Evolutionary conservation across 164 flowering plant species (phyloP).

Genomic region (Chimonanthus salicifolius): DNA sequence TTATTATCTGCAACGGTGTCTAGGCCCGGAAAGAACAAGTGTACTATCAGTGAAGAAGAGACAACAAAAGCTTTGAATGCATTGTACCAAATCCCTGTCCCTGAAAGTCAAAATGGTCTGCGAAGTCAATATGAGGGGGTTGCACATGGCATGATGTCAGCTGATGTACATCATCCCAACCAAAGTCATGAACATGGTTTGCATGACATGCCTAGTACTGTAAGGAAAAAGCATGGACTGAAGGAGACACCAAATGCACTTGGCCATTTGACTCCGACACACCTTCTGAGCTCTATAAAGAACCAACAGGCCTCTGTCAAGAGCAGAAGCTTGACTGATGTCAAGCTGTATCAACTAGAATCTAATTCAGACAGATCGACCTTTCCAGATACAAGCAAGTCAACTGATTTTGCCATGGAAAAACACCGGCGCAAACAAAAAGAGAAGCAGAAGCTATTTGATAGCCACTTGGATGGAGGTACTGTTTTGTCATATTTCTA

Average conservation of each 20-base stretch:
- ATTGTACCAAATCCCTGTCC: conserved; percentile 33
- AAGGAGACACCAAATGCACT: conserved; percentile 32
- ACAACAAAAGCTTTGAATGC: conserved; percentile 62
- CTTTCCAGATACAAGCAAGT: conserved; percentile 25
- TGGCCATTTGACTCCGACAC: conserved; percentile 19
- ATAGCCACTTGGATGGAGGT: conserved; percentile 47
- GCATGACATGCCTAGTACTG: conserved; percentile 20
- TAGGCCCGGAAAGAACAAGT: conserved; percentile 89
- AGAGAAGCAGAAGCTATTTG: conserved; percentile 33
- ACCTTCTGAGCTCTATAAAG: conserved; percentile 29
- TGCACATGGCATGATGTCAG: conserved; percentile 20
- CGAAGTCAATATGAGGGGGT: conserved; percentile 26
- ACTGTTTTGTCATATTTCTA: conserved; percentile 16
- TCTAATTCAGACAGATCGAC: conserved; percentile 19
- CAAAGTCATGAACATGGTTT: conserved; percentile 21
- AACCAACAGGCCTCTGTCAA: conserved; percentile 32
- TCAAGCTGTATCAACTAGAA: not conserved
- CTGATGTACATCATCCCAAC: conserved; percentile 24
- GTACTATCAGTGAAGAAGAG: conserved; percentile 67
- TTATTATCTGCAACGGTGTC: conserved; percentile 10
- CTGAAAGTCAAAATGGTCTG: conserved; percentile 32
- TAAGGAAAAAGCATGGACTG: conserved; percentile 42
- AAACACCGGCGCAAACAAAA: conserved; percentile 30
- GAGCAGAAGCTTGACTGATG: conserved; percentile 40
- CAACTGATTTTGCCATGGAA: conserved; percentile 28